phyloP scores from a whole-genome alignment of 805 yeast species.

The Lipomyces orientalis region DNA sequence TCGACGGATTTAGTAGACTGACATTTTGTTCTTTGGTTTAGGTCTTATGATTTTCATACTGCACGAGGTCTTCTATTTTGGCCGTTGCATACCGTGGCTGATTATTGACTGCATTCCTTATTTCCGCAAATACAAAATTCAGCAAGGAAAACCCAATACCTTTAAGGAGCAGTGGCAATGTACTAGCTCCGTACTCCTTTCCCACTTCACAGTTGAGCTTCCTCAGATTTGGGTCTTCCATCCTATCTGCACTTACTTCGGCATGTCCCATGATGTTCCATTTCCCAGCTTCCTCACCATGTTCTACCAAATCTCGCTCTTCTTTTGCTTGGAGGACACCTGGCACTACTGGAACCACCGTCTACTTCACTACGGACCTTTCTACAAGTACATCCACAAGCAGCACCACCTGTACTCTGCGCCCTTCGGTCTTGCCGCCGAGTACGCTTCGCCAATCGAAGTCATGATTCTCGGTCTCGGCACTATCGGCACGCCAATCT shows the following conservation, averaged over 20 bases:
- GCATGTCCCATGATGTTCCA: slow-evolving; percentile 80
- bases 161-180: slow-evolving; percentile 92
- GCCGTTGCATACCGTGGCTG: slow-evolving; percentile 91
- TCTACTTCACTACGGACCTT: slow-evolving; percentile 81
- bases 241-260: slow-evolving; percentile 82
- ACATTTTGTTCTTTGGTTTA: not conserved
- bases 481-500: slow-evolving; percentile 92
- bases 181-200: slow-evolving; percentile 76
- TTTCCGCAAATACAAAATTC: slow-evolving; percentile 87
- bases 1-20: slow-evolving; percentile 1
- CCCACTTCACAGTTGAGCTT: slow-evolving; percentile 92
- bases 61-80: slow-evolving; percentile 90
- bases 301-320: slow-evolving; percentile 68
- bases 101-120: slow-evolving; percentile 83
- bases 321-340: slow-evolving; percentile 86
- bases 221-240: slow-evolving; percentile 97
- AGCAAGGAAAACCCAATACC: slow-evolving; percentile 81
- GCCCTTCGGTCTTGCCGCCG: slow-evolving; percentile 96
- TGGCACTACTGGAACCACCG: slow-evolving; percentile 99
- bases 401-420: slow-evolving; percentile 98
- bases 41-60: slow-evolving; percentile 70
- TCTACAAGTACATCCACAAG: slow-evolving; percentile 92
- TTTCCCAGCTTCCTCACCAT: slow-evolving; percentile 73
- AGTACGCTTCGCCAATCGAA: slow-evolving; percentile 96
- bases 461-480: slow-evolving; percentile 91